Base-by-base conservation (phyloP, 1,284 basidiomycete genomes). In the Heterobasidion occidentale region DNA sequence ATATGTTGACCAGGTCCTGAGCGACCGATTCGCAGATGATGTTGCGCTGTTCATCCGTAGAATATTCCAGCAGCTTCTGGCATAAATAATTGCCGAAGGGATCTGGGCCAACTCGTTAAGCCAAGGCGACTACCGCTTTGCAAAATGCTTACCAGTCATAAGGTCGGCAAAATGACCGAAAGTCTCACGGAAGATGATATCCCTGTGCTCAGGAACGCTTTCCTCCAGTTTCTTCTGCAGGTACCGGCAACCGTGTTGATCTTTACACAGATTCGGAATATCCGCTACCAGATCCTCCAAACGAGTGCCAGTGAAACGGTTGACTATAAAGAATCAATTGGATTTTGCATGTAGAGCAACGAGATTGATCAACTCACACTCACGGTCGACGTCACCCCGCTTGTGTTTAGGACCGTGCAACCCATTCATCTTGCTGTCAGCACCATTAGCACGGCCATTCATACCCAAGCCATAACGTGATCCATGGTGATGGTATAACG, bases 61-160 rank as follows among this genome's bases (percentile, higher is more conserved):
- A 95, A 72, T 88, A 96, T 74, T 99, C 97, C 63, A 99, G 78
- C 55, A 99, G 83, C 75, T 99, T 98, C 74, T 99, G 97, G 74
- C 96, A 98, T 55, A 99, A 82, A 69, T 99, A 99, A 76, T 99
- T 99, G 64, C 97, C 97, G 72, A 99, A 99, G 3, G 97, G 95
- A 78, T 99, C 97, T 88, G 64, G 3, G 55, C 15, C 14, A n/a
- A 49, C 15, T 51, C 17, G 14, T 49, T 2, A 49, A 20, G 14
- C 46, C 42, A 59, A 42, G 47, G 53, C 33, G 45, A 14, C 48
- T 12, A 34, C 47, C 56, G 51, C 14, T 56, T 36, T 35, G 33
- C 54, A 56, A 42, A 12, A 36, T 53, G 63, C 76, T 56, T 65
- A 91, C 90, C 90, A 50, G 92, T 99, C 97, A 99, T 99, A 62